phyloP scores from a whole-genome alignment of 768 basidiomycete genomes.

The Filobasidium floriforme region DNA sequence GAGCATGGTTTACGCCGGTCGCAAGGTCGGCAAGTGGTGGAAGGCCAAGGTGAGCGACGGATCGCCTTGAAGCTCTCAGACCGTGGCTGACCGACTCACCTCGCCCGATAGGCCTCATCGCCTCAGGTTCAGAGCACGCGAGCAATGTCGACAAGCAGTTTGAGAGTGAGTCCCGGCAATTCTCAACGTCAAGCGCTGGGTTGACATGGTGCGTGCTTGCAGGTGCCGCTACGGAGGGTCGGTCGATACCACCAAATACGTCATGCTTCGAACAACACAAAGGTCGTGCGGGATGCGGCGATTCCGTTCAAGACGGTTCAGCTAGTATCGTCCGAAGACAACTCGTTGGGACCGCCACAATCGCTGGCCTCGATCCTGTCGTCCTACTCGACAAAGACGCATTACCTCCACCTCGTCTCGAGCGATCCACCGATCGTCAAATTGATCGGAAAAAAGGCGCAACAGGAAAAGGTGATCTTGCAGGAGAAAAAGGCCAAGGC shows the following conservation, averaged over 20 bases:
- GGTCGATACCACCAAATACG: background rate
- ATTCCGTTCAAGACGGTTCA: slow-evolving; percentile 38
- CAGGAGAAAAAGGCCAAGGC: slow-evolving; percentile 29
- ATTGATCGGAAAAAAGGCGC: slow-evolving; percentile 30
- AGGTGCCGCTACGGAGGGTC: background rate
- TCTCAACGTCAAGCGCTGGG: background rate
- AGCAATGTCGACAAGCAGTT: background rate
- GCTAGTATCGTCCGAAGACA: slow-evolving; percentile 30
- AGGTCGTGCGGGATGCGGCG: slow-evolving; percentile 21
- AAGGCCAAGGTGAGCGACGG: slow-evolving; percentile 8
- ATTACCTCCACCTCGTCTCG: slow-evolving; percentile 33
- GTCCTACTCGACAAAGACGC: slow-evolving; percentile 26
- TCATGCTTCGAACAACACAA: slow-evolving; percentile 2
- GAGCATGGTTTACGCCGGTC: slow-evolving; percentile 63
- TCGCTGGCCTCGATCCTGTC: slow-evolving; percentile 25
- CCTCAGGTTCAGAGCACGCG: background rate
- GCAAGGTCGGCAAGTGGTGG: slow-evolving; percentile 86
- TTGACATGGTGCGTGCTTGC: background rate
- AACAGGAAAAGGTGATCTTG: slow-evolving; percentile 22
- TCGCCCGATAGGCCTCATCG: background rate
- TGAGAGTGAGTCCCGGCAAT: background rate
- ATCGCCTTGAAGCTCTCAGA: background rate
- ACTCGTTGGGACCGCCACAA: slow-evolving; percentile 28
- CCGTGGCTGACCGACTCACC: background rate
- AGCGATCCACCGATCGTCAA: slow-evolving; percentile 34